A percentile compares a stretch with the other conserved stretches of the same genome.
Conservation (phyloP, 495 filamentous ascomycete species). For the Aspergillus mulundensis region DNA sequence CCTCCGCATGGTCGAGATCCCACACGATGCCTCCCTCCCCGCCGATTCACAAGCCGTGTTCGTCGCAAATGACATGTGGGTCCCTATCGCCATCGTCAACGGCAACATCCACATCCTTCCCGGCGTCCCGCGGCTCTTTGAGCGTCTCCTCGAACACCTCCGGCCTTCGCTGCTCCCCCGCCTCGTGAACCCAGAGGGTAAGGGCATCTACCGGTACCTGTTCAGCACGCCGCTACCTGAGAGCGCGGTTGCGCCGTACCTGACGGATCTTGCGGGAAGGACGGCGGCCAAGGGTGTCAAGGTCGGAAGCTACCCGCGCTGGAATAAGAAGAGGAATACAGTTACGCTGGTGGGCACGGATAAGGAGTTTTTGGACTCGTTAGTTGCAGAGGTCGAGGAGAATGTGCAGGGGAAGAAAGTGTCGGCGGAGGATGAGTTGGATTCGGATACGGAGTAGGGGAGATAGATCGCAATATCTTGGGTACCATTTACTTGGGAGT, state of each 20-base stretch:
- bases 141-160: constrained; percentile 68
- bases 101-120: constrained; percentile 92
- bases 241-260: constrained; percentile 74
- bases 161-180: constrained; percentile 65
- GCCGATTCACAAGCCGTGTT: constrained; percentile 68
- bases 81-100: constrained; percentile 81
- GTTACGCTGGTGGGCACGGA: constrained; percentile 84
- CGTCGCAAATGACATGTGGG: constrained; percentile 79
- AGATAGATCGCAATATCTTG: constrained; percentile 9
- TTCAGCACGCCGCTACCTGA: constrained; percentile 85
- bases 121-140: constrained; percentile 82
- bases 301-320: constrained; percentile 94
- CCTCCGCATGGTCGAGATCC: constrained; percentile 84
- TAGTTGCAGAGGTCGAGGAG: constrained; percentile 59
- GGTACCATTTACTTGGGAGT: background rate
- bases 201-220: constrained; percentile 69
- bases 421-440: constrained; percentile 56
- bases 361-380: constrained; percentile 55
- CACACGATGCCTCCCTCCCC: constrained; percentile 60
- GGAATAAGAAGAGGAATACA: constrained; percentile 83
- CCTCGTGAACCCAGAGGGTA: constrained; percentile 71
- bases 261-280: constrained; percentile 71
- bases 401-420: constrained; percentile 56
- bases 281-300: constrained; percentile 74
- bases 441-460: constrained; percentile 33